phyloP scores from a whole-genome alignment of 1,284 basidiomycete species.

The Golubevia pallescens region DNA sequence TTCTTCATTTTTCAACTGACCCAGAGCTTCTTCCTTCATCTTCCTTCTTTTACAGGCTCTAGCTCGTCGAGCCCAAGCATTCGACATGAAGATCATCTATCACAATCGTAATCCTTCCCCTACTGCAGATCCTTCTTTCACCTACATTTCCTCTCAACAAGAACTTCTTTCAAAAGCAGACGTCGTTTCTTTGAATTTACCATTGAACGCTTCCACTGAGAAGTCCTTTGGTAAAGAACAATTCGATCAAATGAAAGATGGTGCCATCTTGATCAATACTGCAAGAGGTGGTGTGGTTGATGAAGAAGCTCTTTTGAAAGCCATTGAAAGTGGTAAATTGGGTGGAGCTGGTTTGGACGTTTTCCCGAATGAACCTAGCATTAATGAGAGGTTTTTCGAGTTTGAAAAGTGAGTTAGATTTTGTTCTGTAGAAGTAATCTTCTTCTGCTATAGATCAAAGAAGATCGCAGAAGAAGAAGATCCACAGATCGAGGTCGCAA shows the following conservation, averaged over 20 bases:
- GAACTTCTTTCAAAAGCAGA: slow-evolving; percentile 79
- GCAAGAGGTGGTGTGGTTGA: slow-evolving; percentile 88
- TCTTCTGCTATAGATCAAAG: too few species aligned
- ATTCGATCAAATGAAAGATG: slow-evolving; percentile 80
- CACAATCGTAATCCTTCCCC: slow-evolving; percentile 73
- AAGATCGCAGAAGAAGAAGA: too few species aligned
- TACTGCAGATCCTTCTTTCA: slow-evolving; percentile 63
- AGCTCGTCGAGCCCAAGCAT: slow-evolving; percentile 65
- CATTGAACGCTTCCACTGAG: slow-evolving; percentile 74
- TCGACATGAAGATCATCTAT: slow-evolving; percentile 82
- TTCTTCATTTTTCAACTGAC: neutral
- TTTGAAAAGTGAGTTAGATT: too few species aligned
- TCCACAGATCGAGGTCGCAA: too few species aligned
- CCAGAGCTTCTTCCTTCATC: neutral
- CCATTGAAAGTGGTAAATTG: slow-evolving; percentile 81
- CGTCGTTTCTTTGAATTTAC: slow-evolving; percentile 71
- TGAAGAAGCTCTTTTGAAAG: slow-evolving; percentile 81
- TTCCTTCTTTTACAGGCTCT: slow-evolving; percentile 30
- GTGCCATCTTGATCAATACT: slow-evolving; percentile 83
- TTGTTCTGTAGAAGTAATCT: too few species aligned
- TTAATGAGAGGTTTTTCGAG: slow-evolving; percentile 80
- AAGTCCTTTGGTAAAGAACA: slow-evolving; percentile 77
- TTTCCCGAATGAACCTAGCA: slow-evolving; percentile 83
- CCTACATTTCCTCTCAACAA: slow-evolving; percentile 75
- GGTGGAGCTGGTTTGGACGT: slow-evolving; percentile 84